Evolutionary conservation across 768 basidiomycete species (phyloP).

Genomic region (Phallus indusiatus): DNA sequence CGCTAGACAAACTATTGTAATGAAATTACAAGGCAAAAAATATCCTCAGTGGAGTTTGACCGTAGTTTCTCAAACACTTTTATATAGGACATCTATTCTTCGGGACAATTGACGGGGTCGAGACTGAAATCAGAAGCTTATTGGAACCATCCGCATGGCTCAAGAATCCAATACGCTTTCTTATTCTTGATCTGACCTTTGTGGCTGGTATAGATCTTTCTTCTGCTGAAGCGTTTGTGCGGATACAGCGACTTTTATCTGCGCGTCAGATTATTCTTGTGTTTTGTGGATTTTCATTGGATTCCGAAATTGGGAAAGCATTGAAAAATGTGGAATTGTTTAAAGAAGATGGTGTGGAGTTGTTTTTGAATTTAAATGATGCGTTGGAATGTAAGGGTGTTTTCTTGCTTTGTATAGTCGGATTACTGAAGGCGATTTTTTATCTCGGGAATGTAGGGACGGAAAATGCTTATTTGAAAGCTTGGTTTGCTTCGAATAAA

Average conservation of each 20-base stretch:
- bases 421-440: neutral
- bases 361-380: conserved; percentile 76
- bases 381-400: conserved; percentile 77
- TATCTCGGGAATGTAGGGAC: conserved; percentile 50
- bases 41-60: neutral
- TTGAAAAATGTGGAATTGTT: conserved; percentile 73
- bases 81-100: conserved; percentile 74
- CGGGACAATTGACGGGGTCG: conserved; percentile 86
- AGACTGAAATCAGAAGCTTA: conserved; percentile 71
- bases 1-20: conserved; percentile 80
- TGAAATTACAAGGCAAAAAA: conserved; percentile 68
- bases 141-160: conserved; percentile 66
- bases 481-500: conserved; percentile 66
- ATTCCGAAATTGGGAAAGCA: conserved; percentile 58
- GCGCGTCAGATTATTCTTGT: conserved; percentile 76
- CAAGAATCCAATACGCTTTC: conserved; percentile 73
- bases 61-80: neutral
- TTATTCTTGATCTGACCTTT: conserved; percentile 78
- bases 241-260: conserved; percentile 73
- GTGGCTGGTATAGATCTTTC: conserved; percentile 92
- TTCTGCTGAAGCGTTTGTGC: conserved; percentile 88
- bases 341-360: conserved; percentile 66
- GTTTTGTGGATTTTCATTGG: conserved; percentile 69
- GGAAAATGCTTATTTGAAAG: conserved; percentile 83
- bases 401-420: neutral